Conservation (phyloP, 108 stramenopile species). For the Nitzschia sp. region DNA sequence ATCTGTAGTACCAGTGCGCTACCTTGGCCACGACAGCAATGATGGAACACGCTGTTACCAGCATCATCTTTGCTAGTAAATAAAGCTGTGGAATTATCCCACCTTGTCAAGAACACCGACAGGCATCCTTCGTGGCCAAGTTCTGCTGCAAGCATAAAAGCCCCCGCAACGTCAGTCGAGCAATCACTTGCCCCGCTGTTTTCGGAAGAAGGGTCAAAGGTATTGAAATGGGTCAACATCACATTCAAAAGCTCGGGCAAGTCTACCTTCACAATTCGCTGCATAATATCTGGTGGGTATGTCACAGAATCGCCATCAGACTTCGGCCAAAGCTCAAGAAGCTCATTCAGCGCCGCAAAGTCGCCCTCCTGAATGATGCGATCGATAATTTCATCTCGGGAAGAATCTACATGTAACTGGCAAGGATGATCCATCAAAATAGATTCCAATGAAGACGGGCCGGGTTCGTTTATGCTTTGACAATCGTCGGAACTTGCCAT, state of each 20-base stretch:
- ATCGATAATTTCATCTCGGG: constrained; percentile 1
- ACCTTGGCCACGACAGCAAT: constrained; percentile 32
- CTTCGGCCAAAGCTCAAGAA: not conserved
- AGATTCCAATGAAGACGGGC: not conserved
- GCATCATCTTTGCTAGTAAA: constrained; percentile 14
- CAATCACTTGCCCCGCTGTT: not conserved
- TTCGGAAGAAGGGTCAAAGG: not conserved
- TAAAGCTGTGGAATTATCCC: constrained; percentile 2
- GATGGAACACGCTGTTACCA: constrained; percentile 39
- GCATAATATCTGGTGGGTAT: not conserved
- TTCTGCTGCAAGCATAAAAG: constrained; percentile 59
- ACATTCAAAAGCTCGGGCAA: not conserved
- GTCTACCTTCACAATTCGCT: not conserved
- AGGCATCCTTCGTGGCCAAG: constrained; percentile 53
- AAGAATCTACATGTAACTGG: not conserved
- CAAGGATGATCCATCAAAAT: not conserved
- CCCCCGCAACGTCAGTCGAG: not conserved
- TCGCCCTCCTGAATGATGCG: constrained; percentile 7
- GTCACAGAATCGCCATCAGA: not conserved
- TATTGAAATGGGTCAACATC: not conserved
- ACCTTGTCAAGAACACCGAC: constrained; percentile 40
- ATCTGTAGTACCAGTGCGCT: not conserved
- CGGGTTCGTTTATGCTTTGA: not conserved
- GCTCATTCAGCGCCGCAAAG: constrained; percentile 11
- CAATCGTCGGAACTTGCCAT: not conserved